Percentiles rank a stretch among this genome's conserved stretches.
These are phyloP conservation scores for Ophiocordyceps camponoti-floridani DNA, from an alignment of 2,329 filamentous ascomycete genomes.

Conservation along the genomic window DNA sequence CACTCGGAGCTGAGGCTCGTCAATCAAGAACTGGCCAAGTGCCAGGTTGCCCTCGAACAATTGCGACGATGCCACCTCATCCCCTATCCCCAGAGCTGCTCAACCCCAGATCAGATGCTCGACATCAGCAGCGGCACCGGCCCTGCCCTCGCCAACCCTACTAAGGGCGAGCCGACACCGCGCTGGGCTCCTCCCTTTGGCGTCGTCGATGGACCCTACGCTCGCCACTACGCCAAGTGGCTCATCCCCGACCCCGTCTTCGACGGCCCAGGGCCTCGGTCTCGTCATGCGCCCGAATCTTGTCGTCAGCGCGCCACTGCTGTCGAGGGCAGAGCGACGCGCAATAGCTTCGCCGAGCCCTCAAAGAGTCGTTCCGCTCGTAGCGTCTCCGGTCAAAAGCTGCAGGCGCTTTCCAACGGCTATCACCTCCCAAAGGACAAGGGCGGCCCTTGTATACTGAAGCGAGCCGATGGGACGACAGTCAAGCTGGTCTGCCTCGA, in stretches of 20 bases:
- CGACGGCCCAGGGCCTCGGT: slow-evolving; percentile 44
- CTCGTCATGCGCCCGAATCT: slow-evolving; percentile 21
- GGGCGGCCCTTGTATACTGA: slow-evolving; percentile 66
- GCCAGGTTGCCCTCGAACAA: slow-evolving; percentile 84
- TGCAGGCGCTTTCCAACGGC: slow-evolving; percentile 51
- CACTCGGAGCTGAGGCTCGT: slow-evolving; percentile 88
- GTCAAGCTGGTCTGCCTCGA: slow-evolving; percentile 85
- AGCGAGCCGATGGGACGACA: slow-evolving; percentile 66
- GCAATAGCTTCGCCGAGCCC: slow-evolving; percentile 42
- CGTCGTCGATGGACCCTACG: slow-evolving; percentile 80
- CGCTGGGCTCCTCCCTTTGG: slow-evolving; percentile 77
- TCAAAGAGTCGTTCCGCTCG: slow-evolving; percentile 30
- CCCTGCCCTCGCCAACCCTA: slow-evolving; percentile 41
- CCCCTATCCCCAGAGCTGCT: slow-evolving; percentile 61
- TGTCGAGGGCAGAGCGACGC: slow-evolving; percentile 58
- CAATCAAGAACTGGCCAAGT: slow-evolving; percentile 91
- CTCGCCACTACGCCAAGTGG: slow-evolving; percentile 90
- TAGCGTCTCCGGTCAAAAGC: slow-evolving; percentile 37
- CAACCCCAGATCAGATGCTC: slow-evolving; percentile 47
- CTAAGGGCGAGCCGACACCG: slow-evolving; percentile 45
- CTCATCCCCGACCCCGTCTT: slow-evolving; percentile 77
- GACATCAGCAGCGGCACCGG: slow-evolving; percentile 61
- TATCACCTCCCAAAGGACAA: slow-evolving; percentile 64
- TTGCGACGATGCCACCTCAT: slow-evolving; percentile 82
- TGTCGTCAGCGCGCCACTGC: slow-evolving; percentile 24